Conservation (phyloP, 1,284 basidiomycete genomes). For the Ceratobasidium sp. region DNA sequence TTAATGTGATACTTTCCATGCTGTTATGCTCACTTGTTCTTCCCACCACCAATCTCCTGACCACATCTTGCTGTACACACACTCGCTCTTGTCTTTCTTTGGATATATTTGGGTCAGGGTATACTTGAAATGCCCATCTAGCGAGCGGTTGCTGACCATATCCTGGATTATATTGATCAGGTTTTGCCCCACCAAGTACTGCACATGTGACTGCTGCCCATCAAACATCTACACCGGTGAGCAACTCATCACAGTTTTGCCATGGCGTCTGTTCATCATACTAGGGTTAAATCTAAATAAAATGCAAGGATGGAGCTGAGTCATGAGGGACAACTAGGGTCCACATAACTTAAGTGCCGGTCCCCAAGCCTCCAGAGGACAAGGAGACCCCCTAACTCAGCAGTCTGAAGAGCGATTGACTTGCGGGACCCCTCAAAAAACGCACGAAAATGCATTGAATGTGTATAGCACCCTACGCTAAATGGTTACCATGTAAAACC, state of each 20-base stretch:
- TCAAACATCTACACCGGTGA: not conserved
- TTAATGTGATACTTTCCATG: not conserved
- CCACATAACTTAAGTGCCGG: no score
- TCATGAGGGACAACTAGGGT: no score
- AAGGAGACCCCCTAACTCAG: no score
- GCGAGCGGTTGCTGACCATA: not conserved
- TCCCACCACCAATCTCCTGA: conserved; percentile 18
- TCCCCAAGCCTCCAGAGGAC: no score
- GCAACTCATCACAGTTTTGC: not conserved
- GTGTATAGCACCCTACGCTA: no score
- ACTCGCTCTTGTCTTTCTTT: not conserved
- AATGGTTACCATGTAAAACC: no score
- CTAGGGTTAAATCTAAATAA: no score
- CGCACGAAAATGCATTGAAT: no score
- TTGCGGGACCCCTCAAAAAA: no score
- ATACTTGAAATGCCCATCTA: not conserved
- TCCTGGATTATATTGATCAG: conserved; percentile 4
- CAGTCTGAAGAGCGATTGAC: no score
- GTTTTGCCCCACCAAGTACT: not conserved
- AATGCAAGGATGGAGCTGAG: no score
- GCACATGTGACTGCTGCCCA: not conserved
- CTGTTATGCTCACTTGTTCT: not conserved
- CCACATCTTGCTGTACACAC: not conserved
- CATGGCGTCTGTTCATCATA: not conserved
- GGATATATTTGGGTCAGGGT: not conserved